Base-by-base conservation (phyloP, 192 early-diverging fungal genomes). In the Backusella westeae region DNA sequence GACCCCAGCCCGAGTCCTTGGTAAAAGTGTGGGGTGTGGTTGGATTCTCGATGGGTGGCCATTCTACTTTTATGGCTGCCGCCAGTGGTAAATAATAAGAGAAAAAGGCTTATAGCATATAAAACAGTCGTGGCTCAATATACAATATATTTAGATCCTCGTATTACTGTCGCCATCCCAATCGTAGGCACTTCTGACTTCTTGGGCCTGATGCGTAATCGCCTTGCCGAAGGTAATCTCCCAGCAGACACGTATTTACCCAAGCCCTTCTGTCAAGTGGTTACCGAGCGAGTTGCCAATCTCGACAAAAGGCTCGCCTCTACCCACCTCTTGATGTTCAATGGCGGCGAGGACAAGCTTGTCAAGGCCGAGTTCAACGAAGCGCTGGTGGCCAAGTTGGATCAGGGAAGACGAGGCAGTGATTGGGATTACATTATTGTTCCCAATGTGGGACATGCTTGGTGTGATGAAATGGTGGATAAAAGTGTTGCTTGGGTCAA, bases 1-100 rank as follows among this genome's bases (percentile, higher is more conserved):
- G 87, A 12, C 26, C 70, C n/a, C 56, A 52, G 7, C 9, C 42
- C 1, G n/a, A 59, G 23, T n/a, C 36, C 15, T 65, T 73, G 26
- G 83, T 90, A 26, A 29, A 76, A 70, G 44, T 59, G 8, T 90
- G 85, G 85, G 86, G 83, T 12, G 78, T 88, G 6, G 35, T 72
- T 19, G 89, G 89, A 6, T 78, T 89, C 19, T 84, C 82, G 12
- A 75, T 90, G 52, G 89, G 89, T 36, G 89, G 87, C 1, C 87
- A 90, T 78, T 72, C 85, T 8, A 65, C 87, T 10, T 75, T 85
- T 44, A 44, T 89, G 34, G 80, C 80, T 1, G 53, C 73, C 15
- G 85, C 79, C 12, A 73, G 81, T 38, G 86, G 84, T 83, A 79
- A 59, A 14, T 32, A 32, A 32, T 32, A 32, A 32, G 6, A 21